Evolutionary conservation across 768 basidiomycete species (phyloP), one percentile per base, ranked within the genome.

Genomic region (Lyophyllum decastes): DNA sequence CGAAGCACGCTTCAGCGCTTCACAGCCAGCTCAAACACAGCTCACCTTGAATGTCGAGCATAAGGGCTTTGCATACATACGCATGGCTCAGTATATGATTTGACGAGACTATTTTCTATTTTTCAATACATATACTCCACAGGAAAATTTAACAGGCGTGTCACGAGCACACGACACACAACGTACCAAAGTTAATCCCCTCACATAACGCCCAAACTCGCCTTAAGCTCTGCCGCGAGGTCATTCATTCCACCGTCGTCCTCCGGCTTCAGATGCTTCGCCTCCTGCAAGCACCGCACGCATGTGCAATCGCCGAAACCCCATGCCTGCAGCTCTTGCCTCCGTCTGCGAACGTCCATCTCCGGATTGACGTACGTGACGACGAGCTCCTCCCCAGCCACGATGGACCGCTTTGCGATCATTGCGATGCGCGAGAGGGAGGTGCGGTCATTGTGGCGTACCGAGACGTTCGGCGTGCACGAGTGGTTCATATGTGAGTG

Each of bases 401-500:
- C 75, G 53, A 97, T 88, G 19, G 81, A 76, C 10, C 76, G 70
- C 54, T 80, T 83, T 4, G 94, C 89, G n/a, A 91, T 70, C 24
- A 93, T 68, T 0, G 89, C 86, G 67, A 96, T 89, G 35, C 91
- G 84, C 7, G 87, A 78, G 53, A 92, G 86, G 1, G 88, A 81
- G 1, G 77, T 84, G 49, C 83, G 81, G 69, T 91, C 87, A 55
- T 92, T 72, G 67, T 93, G 93, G 2, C 89, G 85, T 16, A 90
- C 86, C 17, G 91, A 89, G 48, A 87, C 64, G 70, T 93, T 95
- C 0, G 94, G 92, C 17, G 75, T 70, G 71, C 94, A 97, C 7
- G 82, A 82, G 70, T 97, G 94, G 71, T 96, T 97, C 27, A 95
- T 70, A 63, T 95, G 91, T 2, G 93, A 89, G 68, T 95, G 93